Conservation (phyloP, 1,284 basidiomycete species). For the Hortiboletus rubellus region DNA sequence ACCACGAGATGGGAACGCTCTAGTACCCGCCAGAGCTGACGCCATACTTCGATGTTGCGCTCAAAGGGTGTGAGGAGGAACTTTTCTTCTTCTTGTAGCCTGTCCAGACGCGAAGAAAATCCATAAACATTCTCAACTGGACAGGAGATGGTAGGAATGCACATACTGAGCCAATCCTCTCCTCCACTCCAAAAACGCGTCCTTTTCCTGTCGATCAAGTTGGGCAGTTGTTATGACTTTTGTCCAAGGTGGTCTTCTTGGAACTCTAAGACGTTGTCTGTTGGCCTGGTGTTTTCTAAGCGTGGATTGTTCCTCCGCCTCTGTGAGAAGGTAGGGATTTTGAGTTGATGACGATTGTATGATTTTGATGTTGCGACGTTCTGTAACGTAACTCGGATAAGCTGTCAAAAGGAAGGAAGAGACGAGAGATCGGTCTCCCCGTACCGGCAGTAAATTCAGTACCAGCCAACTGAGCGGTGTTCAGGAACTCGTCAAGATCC, state of each 20-base stretch:
- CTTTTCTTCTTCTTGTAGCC: constrained; percentile 76
- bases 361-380: constrained; percentile 91
- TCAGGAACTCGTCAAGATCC: constrained; percentile 95
- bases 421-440: constrained; percentile 18
- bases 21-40: constrained; percentile 93
- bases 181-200: constrained; percentile 89
- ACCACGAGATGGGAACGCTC: constrained; percentile 93
- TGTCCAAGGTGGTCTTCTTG: constrained; percentile 85
- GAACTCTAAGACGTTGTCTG: constrained; percentile 74
- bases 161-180: constrained; percentile 82
- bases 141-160: too few species aligned
- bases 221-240: constrained; percentile 73
- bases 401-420: not conserved
- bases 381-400: constrained; percentile 42
- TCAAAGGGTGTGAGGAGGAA: constrained; percentile 94
- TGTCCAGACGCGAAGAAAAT: constrained; percentile 27
- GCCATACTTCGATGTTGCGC: constrained; percentile 95
- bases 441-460: constrained; percentile 96
- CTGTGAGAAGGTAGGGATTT: constrained; percentile 88
- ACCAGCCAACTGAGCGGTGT: constrained; percentile 92
- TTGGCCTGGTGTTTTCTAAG: constrained; percentile 74
- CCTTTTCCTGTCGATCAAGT: constrained; percentile 85
- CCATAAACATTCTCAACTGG: not conserved
- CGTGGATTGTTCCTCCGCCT: constrained; percentile 80
- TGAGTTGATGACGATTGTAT: constrained; percentile 69